Evolutionary conservation across 2,329 filamentous ascomycete genomes (phyloP), one percentile per base, ranked within the genome.

Genomic region (Colletotrichum lupini): DNA sequence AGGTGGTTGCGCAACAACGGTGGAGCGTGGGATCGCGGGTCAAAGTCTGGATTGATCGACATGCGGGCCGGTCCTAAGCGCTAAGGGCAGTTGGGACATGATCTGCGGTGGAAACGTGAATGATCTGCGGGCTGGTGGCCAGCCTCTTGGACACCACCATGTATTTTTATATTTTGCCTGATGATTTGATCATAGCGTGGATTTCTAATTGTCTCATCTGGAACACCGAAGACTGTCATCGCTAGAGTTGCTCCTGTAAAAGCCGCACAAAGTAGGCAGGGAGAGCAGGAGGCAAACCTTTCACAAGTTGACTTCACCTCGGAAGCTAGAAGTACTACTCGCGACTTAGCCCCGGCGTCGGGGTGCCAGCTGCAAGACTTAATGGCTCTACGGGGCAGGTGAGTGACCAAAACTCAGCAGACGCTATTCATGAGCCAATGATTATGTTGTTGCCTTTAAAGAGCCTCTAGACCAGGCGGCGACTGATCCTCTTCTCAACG

Each of bases 11-110:
- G 42, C 53, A 56, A 56, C 12, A 63, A 53, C 22, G 28, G 55
- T 57, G 24, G 9, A 59, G 53, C 26, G 6, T 49, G 26, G 35
- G 37, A n/a, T 56, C 26, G 53, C 24, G 26, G 26, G 62, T 57
- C 1, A 14, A 55, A 66, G 63, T 67, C 64, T 37, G 28, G 64
- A 58, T 16, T n/a, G 32, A 67, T 67, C 53, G 64, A 52, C 55
- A 67, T 49, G 55, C 64, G 64, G 64, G 32, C 64, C 64, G 64
- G 55, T 28, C 64, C 64, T 59, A 53, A 59, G 55, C 55, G 55
- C 64, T 67, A 67, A 59, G 16, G 35, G 2, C 14, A 30, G 24
- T 56, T 56, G 14, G 53, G 53, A 56, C 53, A 30, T 19, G 53
- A 56, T 56, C 53, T 8, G 14, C 53, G 26, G 53, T 56, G 53